Percentiles rank a stretch among this genome's conserved stretches.
Evolutionary conservation across 2,329 filamentous ascomycete species (phyloP).

Genomic region (Cadophora malorum): DNA sequence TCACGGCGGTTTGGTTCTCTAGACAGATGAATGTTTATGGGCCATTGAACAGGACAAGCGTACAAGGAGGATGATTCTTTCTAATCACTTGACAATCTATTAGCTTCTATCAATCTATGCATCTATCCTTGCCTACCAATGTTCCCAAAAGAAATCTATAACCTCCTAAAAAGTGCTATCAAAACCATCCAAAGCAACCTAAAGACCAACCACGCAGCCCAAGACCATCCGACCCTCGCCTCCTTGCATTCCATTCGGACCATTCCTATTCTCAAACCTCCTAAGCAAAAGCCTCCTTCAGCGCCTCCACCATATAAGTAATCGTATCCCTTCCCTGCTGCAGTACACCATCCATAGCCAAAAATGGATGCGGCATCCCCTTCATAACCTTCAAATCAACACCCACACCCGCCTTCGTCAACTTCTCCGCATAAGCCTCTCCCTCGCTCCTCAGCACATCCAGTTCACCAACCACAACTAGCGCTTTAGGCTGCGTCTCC

Average conservation of each 20-base stretch:
- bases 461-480: conserved; percentile 60
- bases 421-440: conserved; percentile 56
- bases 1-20: conserved; percentile 6
- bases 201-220: neutral
- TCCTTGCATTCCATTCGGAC: neutral
- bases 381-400: conserved; percentile 57
- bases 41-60: too few relatives aligned
- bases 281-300: conserved; percentile 37
- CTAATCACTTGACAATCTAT: too few relatives aligned
- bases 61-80: too few relatives aligned
- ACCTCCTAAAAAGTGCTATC: neutral
- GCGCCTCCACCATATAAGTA: conserved; percentile 44
- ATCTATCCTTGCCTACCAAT: too few relatives aligned
- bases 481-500: conserved; percentile 55
- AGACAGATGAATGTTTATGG: neutral
- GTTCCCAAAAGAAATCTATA: neutral
- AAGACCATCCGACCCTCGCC: neutral
- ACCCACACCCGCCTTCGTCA: conserved; percentile 54
- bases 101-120: too few relatives aligned
- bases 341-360: conserved; percentile 62
- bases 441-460: conserved; percentile 64
- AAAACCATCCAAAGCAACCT: neutral
- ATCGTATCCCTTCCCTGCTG: conserved; percentile 59
- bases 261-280: neutral
- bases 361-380: conserved; percentile 63